A percentile compares a stretch with the other conserved stretches of the same genome.
phyloP scores from a whole-genome alignment of 2,329 filamentous ascomycete genomes.

The Blastomyces gilchristii region DNA sequence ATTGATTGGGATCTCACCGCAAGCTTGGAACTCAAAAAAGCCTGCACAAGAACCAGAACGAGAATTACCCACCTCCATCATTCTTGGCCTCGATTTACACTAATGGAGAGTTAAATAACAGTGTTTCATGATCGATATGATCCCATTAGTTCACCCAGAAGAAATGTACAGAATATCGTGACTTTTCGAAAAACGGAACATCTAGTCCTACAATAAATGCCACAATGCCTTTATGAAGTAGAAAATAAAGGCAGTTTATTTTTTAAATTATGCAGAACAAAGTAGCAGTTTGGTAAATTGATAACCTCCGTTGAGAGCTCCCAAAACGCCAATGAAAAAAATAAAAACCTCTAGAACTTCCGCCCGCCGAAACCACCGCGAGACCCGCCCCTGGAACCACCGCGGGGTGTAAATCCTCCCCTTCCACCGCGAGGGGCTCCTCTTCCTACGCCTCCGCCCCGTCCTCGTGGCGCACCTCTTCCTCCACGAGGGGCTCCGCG shows the following conservation, averaged over 20 bases:
- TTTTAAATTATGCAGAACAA: background rate
- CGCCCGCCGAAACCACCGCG: conserved; percentile 27
- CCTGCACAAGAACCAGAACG: background rate
- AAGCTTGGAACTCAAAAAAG: background rate
- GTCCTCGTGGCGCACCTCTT: conserved; percentile 46
- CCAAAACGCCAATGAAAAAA: conserved; percentile 5
- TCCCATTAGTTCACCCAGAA: too few relatives aligned
- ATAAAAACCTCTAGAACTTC: conserved; percentile 10
- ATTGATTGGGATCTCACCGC: background rate
- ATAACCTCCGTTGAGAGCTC: conserved; percentile 1
- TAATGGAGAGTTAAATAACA: background rate
- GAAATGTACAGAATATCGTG: background rate
- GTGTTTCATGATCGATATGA: background rate
- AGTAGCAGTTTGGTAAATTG: background rate
- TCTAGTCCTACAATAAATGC: conserved; percentile 5
- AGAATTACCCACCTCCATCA: background rate
- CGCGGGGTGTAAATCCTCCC: conserved; percentile 25
- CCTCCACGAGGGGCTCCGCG: conserved; percentile 39
- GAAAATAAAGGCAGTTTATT: background rate
- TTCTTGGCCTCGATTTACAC: background rate
- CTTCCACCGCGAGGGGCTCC: conserved; percentile 26
- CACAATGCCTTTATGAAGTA: background rate
- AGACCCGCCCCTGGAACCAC: conserved; percentile 23
- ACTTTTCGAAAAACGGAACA: background rate
- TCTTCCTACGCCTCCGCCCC: conserved; percentile 41